Evolutionary conservation across 106 monocot genomes (phyloP).

Genomic region (Amphibolis antarctica): DNA sequence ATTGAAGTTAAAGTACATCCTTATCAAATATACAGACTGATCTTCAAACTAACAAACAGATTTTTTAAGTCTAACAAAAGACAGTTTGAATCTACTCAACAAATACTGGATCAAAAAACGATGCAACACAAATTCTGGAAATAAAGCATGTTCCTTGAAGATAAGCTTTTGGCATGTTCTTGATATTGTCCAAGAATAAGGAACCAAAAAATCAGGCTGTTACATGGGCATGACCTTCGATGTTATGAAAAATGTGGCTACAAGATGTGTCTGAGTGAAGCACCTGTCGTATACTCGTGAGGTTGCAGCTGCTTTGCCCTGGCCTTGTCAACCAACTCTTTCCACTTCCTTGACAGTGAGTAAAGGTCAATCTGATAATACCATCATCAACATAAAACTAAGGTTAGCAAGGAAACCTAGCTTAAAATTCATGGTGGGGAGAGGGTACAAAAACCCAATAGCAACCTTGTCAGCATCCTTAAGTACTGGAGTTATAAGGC

Average conservation of each 20-base stretch:
- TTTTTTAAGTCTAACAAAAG: no score
- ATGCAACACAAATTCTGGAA: no score
- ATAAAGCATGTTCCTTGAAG: no score
- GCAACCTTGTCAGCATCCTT: slow-evolving; percentile 17
- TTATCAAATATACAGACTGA: no score
- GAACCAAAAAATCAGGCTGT: no score
- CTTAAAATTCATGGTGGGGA: not conserved
- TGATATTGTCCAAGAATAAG: no score
- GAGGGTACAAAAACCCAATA: not conserved
- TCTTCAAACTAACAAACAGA: no score
- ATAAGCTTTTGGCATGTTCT: no score
- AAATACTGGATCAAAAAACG: no score
- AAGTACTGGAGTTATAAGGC: slow-evolving; percentile 88
- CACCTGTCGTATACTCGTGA: slow-evolving; percentile 79
- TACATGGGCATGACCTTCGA: no score
- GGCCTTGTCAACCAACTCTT: slow-evolving; percentile 93
- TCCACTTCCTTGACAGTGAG: slow-evolving; percentile 91
- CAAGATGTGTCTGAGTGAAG: not conserved
- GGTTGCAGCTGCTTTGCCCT: slow-evolving; percentile 90
- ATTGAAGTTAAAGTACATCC: no score
- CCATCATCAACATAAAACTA: not conserved
- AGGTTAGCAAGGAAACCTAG: not conserved
- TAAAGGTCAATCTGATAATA: slow-evolving; percentile 72
- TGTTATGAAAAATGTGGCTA: not conserved
- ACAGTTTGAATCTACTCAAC: no score